Evolutionary conservation across 164 flowering plant genomes (phyloP).

Genomic region (Nymphaea colorata): DNA sequence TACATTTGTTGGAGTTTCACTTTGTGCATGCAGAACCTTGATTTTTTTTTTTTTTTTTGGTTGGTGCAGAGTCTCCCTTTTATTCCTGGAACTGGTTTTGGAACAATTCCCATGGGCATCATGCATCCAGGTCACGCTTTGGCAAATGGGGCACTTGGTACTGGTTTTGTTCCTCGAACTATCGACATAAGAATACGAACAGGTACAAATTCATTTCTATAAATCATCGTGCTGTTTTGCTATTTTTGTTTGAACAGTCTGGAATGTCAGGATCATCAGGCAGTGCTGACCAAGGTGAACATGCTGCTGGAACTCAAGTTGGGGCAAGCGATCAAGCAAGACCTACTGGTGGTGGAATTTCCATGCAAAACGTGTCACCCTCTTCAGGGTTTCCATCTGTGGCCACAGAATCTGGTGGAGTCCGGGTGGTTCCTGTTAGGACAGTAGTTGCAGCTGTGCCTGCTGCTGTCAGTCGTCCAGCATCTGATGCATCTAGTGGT

Average conservation of each 20-base stretch:
- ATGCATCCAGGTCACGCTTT: conserved; percentile 32
- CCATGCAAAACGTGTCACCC: conserved; percentile 21
- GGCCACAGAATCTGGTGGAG: conserved; percentile 32
- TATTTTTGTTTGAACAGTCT: neutral
- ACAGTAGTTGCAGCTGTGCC: conserved; percentile 69
- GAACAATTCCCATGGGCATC: conserved; percentile 41
- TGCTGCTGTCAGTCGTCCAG: conserved; percentile 24
- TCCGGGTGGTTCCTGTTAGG: conserved; percentile 55
- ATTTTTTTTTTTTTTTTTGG: conserved; percentile 3
- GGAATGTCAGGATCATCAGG: neutral
- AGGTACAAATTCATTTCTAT: conserved; percentile 31
- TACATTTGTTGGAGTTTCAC: neutral
- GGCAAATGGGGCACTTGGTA: conserved; percentile 37
- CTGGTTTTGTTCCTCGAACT: conserved; percentile 53
- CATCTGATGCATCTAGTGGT: conserved; percentile 31
- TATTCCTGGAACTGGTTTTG: conserved; percentile 54
- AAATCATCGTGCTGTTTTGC: neutral
- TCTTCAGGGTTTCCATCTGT: conserved; percentile 20
- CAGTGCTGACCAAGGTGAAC: conserved; percentile 32
- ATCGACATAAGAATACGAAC: conserved; percentile 78
- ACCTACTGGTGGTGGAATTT: conserved; percentile 19
- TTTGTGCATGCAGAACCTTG: conserved; percentile 5
- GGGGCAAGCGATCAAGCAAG: conserved; percentile 25
- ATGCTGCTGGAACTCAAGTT: conserved; percentile 25
- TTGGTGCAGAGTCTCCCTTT: conserved; percentile 57